Evolutionary conservation across 495 filamentous ascomycete species (phyloP).

Genomic region (Terfezia claveryi): DNA sequence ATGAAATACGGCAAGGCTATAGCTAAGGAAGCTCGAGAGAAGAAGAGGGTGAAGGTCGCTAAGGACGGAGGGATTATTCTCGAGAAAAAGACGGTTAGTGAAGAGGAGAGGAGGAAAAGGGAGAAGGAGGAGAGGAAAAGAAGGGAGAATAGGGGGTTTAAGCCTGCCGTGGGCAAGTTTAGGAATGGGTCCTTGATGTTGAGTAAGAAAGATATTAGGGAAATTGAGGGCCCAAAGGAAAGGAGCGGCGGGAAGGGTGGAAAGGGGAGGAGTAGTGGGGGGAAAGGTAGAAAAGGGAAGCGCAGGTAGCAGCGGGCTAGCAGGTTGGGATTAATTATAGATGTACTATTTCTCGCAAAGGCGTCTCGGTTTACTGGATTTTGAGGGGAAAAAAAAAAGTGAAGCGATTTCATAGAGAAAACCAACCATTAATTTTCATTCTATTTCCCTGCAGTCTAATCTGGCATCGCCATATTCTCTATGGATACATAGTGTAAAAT

Average conservation of each 20-base stretch:
- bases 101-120: constrained; percentile 20
- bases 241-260: constrained; percentile 18
- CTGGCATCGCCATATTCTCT: too few species aligned
- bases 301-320: not conserved
- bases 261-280: constrained; percentile 13
- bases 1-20: constrained; percentile 57
- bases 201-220: constrained; percentile 49
- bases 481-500: too few species aligned
- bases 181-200: constrained; percentile 55
- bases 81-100: constrained; percentile 29
- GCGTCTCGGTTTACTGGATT: too few species aligned
- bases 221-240: constrained; percentile 34
- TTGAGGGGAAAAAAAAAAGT: too few species aligned
- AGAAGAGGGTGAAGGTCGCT: constrained; percentile 50
- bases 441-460: too few species aligned
- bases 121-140: constrained; percentile 29
- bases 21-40: constrained; percentile 40
- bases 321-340: too few species aligned
- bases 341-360: too few species aligned
- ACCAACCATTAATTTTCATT: too few species aligned
- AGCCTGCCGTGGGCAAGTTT: constrained; percentile 57
- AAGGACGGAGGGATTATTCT: constrained; percentile 78
- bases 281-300: constrained; percentile 12
- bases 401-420: too few species aligned
- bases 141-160: constrained; percentile 46